phyloP scores from a whole-genome alignment of 2,329 filamentous ascomycete genomes.

The Alternaria sp. region DNA sequence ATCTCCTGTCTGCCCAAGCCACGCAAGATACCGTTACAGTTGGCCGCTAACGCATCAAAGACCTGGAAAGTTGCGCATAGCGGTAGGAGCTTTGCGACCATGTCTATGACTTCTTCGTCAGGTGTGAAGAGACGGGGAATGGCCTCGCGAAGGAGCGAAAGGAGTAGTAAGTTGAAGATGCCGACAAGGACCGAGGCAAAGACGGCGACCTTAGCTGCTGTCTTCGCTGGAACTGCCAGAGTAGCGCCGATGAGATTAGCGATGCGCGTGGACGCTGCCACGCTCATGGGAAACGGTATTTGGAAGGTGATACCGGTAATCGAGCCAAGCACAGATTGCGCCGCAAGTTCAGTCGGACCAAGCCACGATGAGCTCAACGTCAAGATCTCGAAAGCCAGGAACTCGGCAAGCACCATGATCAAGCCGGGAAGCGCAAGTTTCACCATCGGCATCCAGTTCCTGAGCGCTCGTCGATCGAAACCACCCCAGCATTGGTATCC shows the following conservation, averaged over 20 bases:
- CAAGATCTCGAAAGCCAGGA: conserved; percentile 89
- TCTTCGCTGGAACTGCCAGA: conserved; percentile 79
- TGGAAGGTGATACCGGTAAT: conserved; percentile 84
- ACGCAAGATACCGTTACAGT: conserved; percentile 83
- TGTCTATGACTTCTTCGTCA: conserved; percentile 68
- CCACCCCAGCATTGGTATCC: conserved; percentile 83
- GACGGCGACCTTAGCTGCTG: conserved; percentile 78
- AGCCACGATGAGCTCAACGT: conserved; percentile 84
- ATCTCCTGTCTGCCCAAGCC: conserved; percentile 89
- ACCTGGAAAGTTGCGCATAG: conserved; percentile 88
- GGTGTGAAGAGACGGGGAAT: conserved; percentile 80
- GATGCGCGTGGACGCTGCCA: conserved; percentile 85
- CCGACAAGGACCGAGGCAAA: conserved; percentile 73
- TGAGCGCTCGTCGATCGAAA: conserved; percentile 71
- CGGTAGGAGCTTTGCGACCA: conserved; percentile 73
- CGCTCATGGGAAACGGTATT: conserved; percentile 88
- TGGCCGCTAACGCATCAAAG: conserved; percentile 80
- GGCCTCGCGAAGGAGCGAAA: conserved; percentile 71
- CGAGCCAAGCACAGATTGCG: conserved; percentile 84
- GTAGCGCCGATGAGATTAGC: conserved; percentile 92
- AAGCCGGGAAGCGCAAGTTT: conserved; percentile 86
- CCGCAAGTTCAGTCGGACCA: conserved; percentile 79
- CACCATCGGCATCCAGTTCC: conserved; percentile 85
- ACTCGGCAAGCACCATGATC: conserved; percentile 93
- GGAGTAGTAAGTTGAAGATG: conserved; percentile 75